Evolutionary conservation across 2,329 filamentous ascomycete genomes (phyloP), one percentile per base, ranked within the genome.

Genomic region (Macrophomina tecta): DNA sequence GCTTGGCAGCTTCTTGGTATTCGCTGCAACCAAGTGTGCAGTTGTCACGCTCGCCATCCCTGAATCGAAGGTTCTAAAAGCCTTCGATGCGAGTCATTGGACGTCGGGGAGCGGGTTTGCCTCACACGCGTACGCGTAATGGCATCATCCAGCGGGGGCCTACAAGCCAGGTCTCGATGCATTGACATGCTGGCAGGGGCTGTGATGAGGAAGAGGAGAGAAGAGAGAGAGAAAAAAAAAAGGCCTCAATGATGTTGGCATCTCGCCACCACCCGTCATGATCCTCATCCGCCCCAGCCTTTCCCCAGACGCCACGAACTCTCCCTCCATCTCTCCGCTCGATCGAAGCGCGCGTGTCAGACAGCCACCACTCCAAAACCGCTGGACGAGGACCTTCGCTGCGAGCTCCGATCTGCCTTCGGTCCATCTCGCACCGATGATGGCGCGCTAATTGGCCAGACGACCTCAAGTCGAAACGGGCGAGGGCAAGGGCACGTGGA

Each of bases 81-180:
- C n/a, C 40, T 65, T 65, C 63, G 48, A 64, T 51, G 62, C 62
- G 49, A 64, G 62, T 55, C 49, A 64, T 55, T 1, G 45, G 34
- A 6, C 5, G 32, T 36, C 28, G 58, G 18, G n/a, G 42, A 28
- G 42, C 6, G 42, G 12, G 8, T 45, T 45, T 45, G 42, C 42
- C 42, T 45, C 46, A 49, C 9, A 23, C 23, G 23, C 46, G 18
- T 14, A 8, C 16, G 42, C 5, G 16, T 45, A 3, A 45, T n/a
- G 5, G 42, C 42, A 16, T 45, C 42, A 45, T 14, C 38, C 23
- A 23, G 23, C 23, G 2, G 23, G 23, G 11, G 7, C 18, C 45
- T 18, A n/a, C 45, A 4, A 28, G 18, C 18, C 48, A 9, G 48
- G 18, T 30, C 42, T 14, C 42, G 16, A 45, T 14, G 42, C 12